Evolutionary conservation across 1,284 basidiomycete genomes (phyloP).

Genomic region (Pterulicium gracile): DNA sequence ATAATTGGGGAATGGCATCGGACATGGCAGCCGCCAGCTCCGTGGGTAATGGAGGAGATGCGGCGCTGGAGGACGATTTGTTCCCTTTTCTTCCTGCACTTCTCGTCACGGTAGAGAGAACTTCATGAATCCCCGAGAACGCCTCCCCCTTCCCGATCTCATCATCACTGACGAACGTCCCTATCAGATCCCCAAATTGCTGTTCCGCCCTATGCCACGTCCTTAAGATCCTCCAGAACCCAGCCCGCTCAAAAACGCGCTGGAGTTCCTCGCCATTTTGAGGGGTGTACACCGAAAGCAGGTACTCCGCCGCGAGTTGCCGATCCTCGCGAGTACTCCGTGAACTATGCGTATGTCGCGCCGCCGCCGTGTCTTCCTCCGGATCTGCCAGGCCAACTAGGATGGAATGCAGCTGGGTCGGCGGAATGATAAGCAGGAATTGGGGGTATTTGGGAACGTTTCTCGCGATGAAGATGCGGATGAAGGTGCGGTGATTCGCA

Average conservation of each 20-base stretch:
- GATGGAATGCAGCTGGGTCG: slow-evolving; percentile 62
- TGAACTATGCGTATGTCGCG: no score
- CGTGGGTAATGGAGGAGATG: slow-evolving; percentile 34
- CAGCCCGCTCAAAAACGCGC: slow-evolving; percentile 67
- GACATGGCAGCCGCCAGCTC: slow-evolving; percentile 44
- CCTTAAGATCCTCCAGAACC: slow-evolving; percentile 87
- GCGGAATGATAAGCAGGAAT: slow-evolving; percentile 59
- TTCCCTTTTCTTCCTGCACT: neutral
- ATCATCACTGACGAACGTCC: slow-evolving; percentile 70
- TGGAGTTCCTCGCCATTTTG: slow-evolving; percentile 64
- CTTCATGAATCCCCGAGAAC: slow-evolving; percentile 54
- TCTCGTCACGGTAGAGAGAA: slow-evolving; percentile 28
- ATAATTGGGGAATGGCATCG: slow-evolving; percentile 50
- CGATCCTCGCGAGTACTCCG: slow-evolving; percentile 71
- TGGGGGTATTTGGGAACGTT: slow-evolving; percentile 97
- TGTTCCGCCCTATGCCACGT: slow-evolving; percentile 68
- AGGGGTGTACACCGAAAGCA: slow-evolving; percentile 89
- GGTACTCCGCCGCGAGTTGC: slow-evolving; percentile 89
- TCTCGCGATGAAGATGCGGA: slow-evolving; percentile 92
- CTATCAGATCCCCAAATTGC: slow-evolving; percentile 67
- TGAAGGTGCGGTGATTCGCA: slow-evolving; percentile 64
- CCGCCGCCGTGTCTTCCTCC: slow-evolving; percentile 62
- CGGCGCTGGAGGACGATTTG: slow-evolving; percentile 27
- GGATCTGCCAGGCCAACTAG: slow-evolving; percentile 73
- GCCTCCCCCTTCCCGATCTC: slow-evolving; percentile 51